Evolutionary conservation across 768 basidiomycete genomes (phyloP).

Genomic region (Arthromyces matolae): DNA sequence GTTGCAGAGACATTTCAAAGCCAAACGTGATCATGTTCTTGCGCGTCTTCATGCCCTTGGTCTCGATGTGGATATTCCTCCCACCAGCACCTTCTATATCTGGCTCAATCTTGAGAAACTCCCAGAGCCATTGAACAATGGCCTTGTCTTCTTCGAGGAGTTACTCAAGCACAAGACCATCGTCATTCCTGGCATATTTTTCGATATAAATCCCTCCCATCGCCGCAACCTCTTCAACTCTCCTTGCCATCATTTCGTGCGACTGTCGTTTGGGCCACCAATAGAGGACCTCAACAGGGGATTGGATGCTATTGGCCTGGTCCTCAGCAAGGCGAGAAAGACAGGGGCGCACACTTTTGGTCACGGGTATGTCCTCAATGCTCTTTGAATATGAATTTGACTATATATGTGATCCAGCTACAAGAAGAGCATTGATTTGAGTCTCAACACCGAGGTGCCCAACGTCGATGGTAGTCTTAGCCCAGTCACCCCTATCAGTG

Average conservation of each 20-base stretch:
- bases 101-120: conserved; percentile 86
- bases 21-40: conserved; percentile 88
- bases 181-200: conserved; percentile 89
- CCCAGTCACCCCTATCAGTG: conserved; percentile 6
- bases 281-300: conserved; percentile 78
- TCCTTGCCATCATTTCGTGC: conserved; percentile 87
- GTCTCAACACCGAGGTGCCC: conserved; percentile 12
- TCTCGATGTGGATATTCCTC: conserved; percentile 73
- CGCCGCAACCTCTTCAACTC: conserved; percentile 88
- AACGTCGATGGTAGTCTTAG: conserved; percentile 17
- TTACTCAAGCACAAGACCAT: conserved; percentile 87
- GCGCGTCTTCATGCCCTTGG: conserved; percentile 73
- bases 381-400: not conserved
- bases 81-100: conserved; percentile 86
- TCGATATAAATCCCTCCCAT: conserved; percentile 78
- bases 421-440: conserved; percentile 22
- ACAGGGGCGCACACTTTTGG: conserved; percentile 61
- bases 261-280: conserved; percentile 84
- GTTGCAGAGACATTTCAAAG: conserved; percentile 87
- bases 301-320: conserved; percentile 79
- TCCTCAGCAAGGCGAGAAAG: conserved; percentile 67
- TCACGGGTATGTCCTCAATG: conserved; percentile 44
- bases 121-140: conserved; percentile 82
- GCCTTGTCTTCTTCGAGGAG: conserved; percentile 93
- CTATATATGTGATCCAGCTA: conserved; percentile 20